A percentile compares a stretch with the other conserved stretches of the same genome.
Conservation (phyloP, 257 asterid species). For the Solanum medicagineum region DNA sequence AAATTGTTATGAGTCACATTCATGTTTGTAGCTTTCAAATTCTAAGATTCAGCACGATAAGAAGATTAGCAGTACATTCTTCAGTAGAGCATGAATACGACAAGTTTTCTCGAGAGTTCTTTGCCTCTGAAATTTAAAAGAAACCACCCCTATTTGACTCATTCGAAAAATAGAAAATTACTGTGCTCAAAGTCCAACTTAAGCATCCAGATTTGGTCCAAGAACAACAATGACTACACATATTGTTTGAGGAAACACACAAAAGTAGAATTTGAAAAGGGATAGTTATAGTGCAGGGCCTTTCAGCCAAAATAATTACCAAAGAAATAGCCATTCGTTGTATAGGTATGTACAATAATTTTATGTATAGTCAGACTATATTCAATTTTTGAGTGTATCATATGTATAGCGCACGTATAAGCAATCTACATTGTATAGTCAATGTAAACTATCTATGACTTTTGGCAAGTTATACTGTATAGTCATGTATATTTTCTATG, state of each 20-base stretch:
- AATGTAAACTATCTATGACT: no score
- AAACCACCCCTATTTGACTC: neutral
- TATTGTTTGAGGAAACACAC: neutral
- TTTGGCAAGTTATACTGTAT: no score
- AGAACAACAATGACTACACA: neutral
- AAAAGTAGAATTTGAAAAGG: neutral
- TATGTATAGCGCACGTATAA: no score
- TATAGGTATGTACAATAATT: no score
- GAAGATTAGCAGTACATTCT: neutral
- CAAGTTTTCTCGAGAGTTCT: neutral
- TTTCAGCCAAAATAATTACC: no score
- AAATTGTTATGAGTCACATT: neutral
- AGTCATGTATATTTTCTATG: no score
- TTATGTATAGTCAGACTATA: no score
- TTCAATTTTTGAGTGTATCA: no score
- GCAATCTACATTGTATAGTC: no score
- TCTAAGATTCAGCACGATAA: neutral
- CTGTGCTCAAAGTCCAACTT: neutral
- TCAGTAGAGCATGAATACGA: neutral
- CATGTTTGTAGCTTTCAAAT: neutral
- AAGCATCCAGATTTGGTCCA: neutral
- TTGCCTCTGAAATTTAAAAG: neutral
- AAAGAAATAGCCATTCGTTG: no score
- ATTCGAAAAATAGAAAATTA: neutral
- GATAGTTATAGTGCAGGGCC: no score